Percentiles rank a stretch among this genome's conserved stretches.
These are phyloP conservation scores for Zygotorulaspora florentina DNA, from an alignment of 805 yeast genomes.

Conservation along the genomic window DNA sequence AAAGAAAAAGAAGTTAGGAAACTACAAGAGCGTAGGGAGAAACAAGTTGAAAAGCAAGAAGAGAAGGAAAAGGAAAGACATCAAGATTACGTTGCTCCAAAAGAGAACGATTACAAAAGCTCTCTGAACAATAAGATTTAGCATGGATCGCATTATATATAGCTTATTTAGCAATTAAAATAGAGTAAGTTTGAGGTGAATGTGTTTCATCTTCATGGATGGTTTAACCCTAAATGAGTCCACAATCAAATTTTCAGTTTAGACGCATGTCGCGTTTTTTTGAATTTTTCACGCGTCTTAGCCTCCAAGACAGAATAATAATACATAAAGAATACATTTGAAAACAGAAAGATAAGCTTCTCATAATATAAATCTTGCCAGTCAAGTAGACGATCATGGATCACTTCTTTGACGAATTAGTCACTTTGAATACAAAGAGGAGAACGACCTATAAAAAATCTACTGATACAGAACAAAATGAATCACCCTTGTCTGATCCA, in stretches of 20 bases:
- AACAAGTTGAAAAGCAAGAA: constrained; percentile 67
- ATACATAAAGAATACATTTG: too few species aligned
- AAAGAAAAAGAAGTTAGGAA: constrained; percentile 71
- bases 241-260: too few species aligned
- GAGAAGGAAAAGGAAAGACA: constrained; percentile 65
- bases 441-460: constrained; percentile 27
- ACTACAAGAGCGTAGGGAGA: constrained; percentile 69
- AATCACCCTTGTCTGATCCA: constrained; percentile 6
- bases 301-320: not conserved
- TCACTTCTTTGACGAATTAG: constrained; percentile 18
- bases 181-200: too few species aligned
- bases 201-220: too few species aligned
- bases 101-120: constrained; percentile 57
- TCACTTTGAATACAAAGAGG: constrained; percentile 12
- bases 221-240: too few species aligned
- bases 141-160: not conserved
- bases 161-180: not conserved
- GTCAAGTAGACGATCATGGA: constrained; percentile 22
- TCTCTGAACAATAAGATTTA: constrained; percentile 34
- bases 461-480: constrained; percentile 10
- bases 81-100: constrained; percentile 82
- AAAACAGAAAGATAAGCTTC: not conserved
- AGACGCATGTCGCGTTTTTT: not conserved
- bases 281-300: not conserved
- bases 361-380: not conserved